phyloP scores from a whole-genome alignment of 352 stramenopile genomes.

The Phytophthora citrophthora region DNA sequence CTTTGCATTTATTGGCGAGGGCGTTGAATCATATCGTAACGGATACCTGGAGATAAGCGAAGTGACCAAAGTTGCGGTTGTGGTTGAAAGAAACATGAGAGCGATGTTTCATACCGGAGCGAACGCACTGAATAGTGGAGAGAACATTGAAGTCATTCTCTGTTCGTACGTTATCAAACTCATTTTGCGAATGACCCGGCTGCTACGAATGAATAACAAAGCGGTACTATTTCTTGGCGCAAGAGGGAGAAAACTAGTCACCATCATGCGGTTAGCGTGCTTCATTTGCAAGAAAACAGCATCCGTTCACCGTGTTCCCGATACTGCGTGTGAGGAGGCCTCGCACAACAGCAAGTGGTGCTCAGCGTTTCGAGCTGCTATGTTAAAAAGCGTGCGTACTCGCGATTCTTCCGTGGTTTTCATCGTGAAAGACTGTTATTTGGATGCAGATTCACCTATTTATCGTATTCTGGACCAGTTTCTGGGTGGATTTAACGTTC shows the following conservation, averaged over 20 bases:
- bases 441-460: conserved; percentile 30
- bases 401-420: conserved; percentile 53
- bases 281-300: conserved; percentile 57
- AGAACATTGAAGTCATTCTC: conserved; percentile 56
- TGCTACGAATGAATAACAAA: conserved; percentile 44
- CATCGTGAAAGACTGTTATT: conserved; percentile 58
- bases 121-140: conserved; percentile 4
- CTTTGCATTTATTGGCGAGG: conserved; percentile 68
- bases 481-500: conserved; percentile 45
- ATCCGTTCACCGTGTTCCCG: conserved; percentile 31
- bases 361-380: conserved; percentile 36
- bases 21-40: conserved; percentile 38
- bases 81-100: conserved; percentile 66
- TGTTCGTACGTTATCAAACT: conserved; percentile 66
- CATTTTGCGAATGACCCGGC: conserved; percentile 54
- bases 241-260: conserved; percentile 55
- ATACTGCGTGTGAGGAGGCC: no score
- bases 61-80: conserved; percentile 54
- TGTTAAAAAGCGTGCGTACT: conserved; percentile 49
- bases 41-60: conserved; percentile 68
- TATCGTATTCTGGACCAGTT: conserved; percentile 59
- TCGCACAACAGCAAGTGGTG: conserved; percentile 37
- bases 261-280: conserved; percentile 55
- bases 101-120: conserved; percentile 47
- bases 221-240: conserved; percentile 57